These are phyloP conservation scores for Raffaelea ambrosiae DNA, from an alignment of 2,329 filamentous ascomycete genomes.

Conservation along the genomic window DNA sequence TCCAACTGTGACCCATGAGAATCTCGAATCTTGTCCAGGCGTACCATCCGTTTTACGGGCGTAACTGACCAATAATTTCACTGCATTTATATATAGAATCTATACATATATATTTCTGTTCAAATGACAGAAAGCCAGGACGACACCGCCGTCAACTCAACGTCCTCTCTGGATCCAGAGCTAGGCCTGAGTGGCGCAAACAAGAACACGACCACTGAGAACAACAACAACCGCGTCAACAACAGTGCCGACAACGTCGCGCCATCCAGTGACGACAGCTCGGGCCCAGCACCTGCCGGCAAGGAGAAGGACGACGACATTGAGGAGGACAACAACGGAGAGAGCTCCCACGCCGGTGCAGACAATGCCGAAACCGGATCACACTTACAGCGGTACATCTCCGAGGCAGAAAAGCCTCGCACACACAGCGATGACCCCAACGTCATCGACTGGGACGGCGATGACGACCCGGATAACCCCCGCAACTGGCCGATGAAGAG, in stretches of 20 bases:
- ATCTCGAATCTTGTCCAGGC: no score
- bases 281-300: background rate
- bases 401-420: background rate
- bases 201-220: background rate
- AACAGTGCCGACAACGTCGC: no score
- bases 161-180: background rate
- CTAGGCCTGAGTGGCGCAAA: background rate
- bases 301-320: no score
- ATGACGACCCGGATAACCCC: constrained; percentile 5
- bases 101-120: no score
- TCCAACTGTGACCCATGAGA: no score
- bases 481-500: constrained; percentile 3
- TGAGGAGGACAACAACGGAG: background rate
- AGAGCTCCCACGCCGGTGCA: background rate
- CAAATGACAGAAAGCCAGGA: background rate
- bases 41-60: no score
- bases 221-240: background rate
- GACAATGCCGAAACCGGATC: no score
- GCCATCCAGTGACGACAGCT: background rate
- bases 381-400: background rate
- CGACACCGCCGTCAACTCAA: background rate
- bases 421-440: background rate
- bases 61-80: no score
- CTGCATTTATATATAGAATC: no score
- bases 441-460: constrained; percentile 3